Evolutionary conservation across 345 rosid species (phyloP), one percentile per base, ranked within the genome.

Genomic region (Hibiscus trionum): DNA sequence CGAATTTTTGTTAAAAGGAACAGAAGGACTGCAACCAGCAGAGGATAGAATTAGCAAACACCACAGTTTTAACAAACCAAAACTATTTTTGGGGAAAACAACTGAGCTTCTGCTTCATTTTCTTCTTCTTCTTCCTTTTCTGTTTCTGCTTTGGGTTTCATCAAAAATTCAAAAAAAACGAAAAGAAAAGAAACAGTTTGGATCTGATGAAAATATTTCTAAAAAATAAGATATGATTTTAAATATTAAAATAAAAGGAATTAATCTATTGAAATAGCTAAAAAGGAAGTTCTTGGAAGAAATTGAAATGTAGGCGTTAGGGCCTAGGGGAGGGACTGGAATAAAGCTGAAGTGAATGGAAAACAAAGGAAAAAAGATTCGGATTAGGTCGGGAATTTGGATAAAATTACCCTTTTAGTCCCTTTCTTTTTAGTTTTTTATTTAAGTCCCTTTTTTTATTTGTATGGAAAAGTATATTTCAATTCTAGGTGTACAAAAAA

Each of bases 391-490:
- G 19, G 3, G 7, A 16, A 26, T 77, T 35, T 16, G 4, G 35
- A 0, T 31, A 19, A 62, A 73, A 71, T 76, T 80, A 66, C 80
- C 66, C 44, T 74, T 57, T 35, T 11, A 19, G 9, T 56, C 65
- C 27, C 11, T 55, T 55, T 33, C 11, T 16, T 39, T 66, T 77
- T 63, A 19, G 66, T 27, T 35, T 61, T 62, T 52, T 42, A 4
- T 11, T 6, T 5, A 67, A 35, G 77, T 77, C 42, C 64, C 79
- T 76, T 58, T 58, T 7, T 39, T 11, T 39, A 39, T 39, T 37
- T 37, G 42, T 7, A 39, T 39, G 44, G 44, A 39, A 39, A 39
- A 39, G 44, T 39, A 39, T 39, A 39, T 39, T 31, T 4, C 35
- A 31, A 31, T 31, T 31, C 5, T 31, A 31, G 4, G 35, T 4